phyloP scores from a whole-genome alignment of 371 early-diverging fungal genomes.

The Modicella reniformis region DNA sequence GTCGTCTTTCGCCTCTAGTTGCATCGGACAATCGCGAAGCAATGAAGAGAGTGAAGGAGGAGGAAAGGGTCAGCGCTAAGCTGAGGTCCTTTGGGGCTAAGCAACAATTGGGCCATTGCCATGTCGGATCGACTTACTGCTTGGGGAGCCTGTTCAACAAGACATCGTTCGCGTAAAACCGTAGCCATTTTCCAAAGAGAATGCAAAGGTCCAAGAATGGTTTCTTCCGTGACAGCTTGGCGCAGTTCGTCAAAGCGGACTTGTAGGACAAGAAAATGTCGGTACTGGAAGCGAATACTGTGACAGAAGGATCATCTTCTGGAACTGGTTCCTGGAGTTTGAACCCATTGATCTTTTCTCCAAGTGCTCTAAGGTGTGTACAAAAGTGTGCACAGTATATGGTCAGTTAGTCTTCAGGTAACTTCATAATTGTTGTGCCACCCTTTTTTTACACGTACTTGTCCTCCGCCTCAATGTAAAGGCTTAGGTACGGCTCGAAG shows the following conservation, averaged over 20 bases:
- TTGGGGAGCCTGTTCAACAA: conserved; percentile 74
- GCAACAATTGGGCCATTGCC: too few relatives aligned
- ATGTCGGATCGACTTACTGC: conserved; percentile 44
- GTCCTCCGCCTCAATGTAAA: conserved; percentile 88
- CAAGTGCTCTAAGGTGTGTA: conserved; percentile 30
- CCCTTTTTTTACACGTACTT: conserved; percentile 56
- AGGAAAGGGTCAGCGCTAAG: too few relatives aligned
- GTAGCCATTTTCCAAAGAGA: conserved; percentile 83
- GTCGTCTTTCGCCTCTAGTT: conserved; percentile 71
- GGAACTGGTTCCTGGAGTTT: conserved; percentile 54
- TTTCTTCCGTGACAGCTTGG: conserved; percentile 85
- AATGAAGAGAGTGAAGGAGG: neutral
- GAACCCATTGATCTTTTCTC: conserved; percentile 53
- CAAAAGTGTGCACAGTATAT: neutral
- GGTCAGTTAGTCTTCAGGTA: conserved; percentile 29
- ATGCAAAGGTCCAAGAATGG: conserved; percentile 80
- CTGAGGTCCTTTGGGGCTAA: too few relatives aligned
- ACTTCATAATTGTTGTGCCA: too few relatives aligned
- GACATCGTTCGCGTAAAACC: conserved; percentile 76
- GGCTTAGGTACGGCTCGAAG: conserved; percentile 87
- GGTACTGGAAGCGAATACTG: conserved; percentile 86
- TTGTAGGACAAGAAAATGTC: conserved; percentile 91
- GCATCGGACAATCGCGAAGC: neutral
- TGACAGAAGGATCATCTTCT: conserved; percentile 70
- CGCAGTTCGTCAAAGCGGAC: conserved; percentile 84